Evolutionary conservation across 306 rosid genomes (phyloP).

Genomic region (Vigna radiata): DNA sequence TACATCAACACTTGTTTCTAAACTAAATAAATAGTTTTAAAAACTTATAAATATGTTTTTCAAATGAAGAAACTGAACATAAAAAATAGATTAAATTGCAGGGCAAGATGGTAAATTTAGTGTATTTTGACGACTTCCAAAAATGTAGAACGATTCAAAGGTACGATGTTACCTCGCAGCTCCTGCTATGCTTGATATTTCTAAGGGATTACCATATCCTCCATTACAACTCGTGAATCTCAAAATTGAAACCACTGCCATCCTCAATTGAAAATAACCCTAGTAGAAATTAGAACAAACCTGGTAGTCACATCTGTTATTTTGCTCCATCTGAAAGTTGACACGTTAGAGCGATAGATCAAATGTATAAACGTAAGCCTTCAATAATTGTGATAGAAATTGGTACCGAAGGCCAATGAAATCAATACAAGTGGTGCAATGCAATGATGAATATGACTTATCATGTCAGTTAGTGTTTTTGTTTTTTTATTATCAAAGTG

Average conservation of each 20-base stretch:
- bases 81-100: no score
- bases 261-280: no score
- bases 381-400: constrained; percentile 7
- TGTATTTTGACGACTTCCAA: neutral
- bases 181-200: no score
- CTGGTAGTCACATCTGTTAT: constrained; percentile 33
- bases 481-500: neutral
- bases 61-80: no score
- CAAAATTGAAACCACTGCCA: no score
- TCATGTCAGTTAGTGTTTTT: neutral
- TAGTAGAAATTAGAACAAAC: no score
- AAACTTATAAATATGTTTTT: no score
- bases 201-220: no score
- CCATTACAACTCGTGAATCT: no score
- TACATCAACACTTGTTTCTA: no score
- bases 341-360: constrained; percentile 20
- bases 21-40: no score
- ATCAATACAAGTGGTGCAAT: neutral
- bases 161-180: constrained; percentile 22
- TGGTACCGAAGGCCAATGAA: neutral
- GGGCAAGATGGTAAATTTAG: neutral
- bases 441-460: constrained; percentile 9
- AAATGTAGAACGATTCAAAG: neutral
- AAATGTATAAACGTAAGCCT: neutral
- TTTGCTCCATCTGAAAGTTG: constrained; percentile 17